Conservation (phyloP, 768 basidiomycete genomes). For the Trametes villosa region DNA sequence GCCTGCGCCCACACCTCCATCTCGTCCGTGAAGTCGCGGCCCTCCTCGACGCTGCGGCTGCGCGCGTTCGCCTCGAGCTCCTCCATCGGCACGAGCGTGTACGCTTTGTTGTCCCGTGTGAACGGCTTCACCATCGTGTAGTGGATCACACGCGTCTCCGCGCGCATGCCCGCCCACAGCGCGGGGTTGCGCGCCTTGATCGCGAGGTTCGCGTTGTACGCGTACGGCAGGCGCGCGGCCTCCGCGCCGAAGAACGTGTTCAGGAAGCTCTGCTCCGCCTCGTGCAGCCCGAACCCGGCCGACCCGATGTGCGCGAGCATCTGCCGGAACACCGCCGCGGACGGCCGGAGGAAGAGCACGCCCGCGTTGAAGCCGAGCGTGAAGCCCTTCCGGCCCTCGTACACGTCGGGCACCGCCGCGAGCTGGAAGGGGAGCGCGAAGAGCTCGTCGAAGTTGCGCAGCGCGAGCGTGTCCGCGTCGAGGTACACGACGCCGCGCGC, state of each 20-base stretch:
- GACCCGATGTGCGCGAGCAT: slow-evolving; percentile 36
- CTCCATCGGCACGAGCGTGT: slow-evolving; percentile 29
- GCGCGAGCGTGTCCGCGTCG: slow-evolving; percentile 49
- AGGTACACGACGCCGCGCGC: slow-evolving; percentile 43
- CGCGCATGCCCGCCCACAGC: slow-evolving; percentile 40
- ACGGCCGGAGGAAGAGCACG: slow-evolving; percentile 41
- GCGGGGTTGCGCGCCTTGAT: slow-evolving; percentile 39
- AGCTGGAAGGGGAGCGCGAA: slow-evolving; percentile 46
- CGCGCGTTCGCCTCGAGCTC: slow-evolving; percentile 31
- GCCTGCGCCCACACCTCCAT: slow-evolving; percentile 40
- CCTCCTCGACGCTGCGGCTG: slow-evolving; percentile 22
- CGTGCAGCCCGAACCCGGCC: slow-evolving; percentile 37
- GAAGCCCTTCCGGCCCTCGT: slow-evolving; percentile 37
- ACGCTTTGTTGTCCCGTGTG: slow-evolving; percentile 16
- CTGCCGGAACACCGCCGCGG: slow-evolving; percentile 32
- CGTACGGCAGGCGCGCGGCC: slow-evolving; percentile 42
- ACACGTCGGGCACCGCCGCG: slow-evolving; percentile 48
- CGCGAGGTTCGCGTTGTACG: slow-evolving; percentile 47
- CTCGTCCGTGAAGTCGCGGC: slow-evolving; percentile 39
- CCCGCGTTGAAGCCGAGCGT: slow-evolving; percentile 45
- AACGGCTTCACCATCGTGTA: slow-evolving; percentile 43
- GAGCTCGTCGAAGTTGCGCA: slow-evolving; percentile 49
- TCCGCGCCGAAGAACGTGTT: slow-evolving; percentile 44
- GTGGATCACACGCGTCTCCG: slow-evolving; percentile 43
- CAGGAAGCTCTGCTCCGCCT: slow-evolving; percentile 48